Percentiles rank a stretch among this genome's conserved stretches.
These are phyloP conservation scores for Hypsizygus ulmarius DNA, from an alignment of 1,284 basidiomycete species.

Conservation along the genomic window DNA sequence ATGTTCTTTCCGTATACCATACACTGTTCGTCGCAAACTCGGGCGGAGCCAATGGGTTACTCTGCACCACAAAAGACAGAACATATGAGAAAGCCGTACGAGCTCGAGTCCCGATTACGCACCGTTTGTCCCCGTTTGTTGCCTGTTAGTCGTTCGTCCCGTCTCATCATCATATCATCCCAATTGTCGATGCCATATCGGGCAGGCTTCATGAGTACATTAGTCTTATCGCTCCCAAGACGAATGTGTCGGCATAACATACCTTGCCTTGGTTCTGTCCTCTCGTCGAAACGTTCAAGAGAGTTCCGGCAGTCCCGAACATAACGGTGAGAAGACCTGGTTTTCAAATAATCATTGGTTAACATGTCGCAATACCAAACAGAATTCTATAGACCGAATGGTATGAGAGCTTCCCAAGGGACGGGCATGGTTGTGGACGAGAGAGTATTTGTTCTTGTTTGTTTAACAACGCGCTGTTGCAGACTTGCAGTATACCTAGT, in stretches of 20 bases:
- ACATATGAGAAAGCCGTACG: slow-evolving; percentile 3
- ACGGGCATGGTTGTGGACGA: slow-evolving; percentile 67
- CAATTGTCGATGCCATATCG: slow-evolving; percentile 84
- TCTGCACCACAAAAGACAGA: slow-evolving; percentile 42
- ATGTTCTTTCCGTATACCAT: slow-evolving; percentile 65
- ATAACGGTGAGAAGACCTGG: slow-evolving; percentile 81
- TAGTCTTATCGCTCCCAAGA: background rate
- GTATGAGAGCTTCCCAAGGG: slow-evolving; percentile 93
- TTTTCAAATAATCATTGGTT: background rate
- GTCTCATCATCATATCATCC: slow-evolving; percentile 95
- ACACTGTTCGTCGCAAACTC: slow-evolving; percentile 76
- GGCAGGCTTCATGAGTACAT: slow-evolving; percentile 56
- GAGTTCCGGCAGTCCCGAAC: slow-evolving; percentile 87
- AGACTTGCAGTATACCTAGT: too few relatives aligned
- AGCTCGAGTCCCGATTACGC: slow-evolving; percentile 31
- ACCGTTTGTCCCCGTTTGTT: slow-evolving; percentile 83
- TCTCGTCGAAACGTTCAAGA: slow-evolving; percentile 74
- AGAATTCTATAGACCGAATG: slow-evolving; percentile 62
- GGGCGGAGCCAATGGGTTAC: slow-evolving; percentile 68
- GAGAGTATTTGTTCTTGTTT: slow-evolving; percentile 16
- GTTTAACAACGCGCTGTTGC: too few relatives aligned
- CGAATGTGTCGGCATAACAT: slow-evolving; percentile 20
- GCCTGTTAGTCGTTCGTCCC: slow-evolving; percentile 88
- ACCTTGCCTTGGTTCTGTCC: slow-evolving; percentile 91
- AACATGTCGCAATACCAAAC: background rate